Conservation (phyloP, 202 grass and related monocot genomes). For the Panicum virgatum region DNA sequence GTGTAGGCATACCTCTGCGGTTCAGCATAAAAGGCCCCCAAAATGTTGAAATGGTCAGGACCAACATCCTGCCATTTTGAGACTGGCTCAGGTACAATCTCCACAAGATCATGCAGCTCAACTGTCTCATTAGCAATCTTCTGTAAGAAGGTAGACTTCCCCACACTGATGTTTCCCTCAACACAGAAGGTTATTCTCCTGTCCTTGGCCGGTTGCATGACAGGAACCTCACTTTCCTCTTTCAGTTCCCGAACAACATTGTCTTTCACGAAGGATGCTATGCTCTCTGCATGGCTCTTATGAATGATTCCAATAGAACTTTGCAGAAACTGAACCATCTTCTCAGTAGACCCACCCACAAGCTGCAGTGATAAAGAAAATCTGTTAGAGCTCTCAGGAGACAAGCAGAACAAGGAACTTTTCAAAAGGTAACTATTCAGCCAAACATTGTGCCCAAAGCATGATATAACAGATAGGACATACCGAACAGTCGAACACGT, state of each 20-base stretch:
- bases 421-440: background rate
- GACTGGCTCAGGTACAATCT: slow-evolving; percentile 55
- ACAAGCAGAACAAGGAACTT: background rate
- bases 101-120: slow-evolving; percentile 52
- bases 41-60: slow-evolving; percentile 56
- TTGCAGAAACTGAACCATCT: slow-evolving; percentile 55
- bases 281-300: slow-evolving; percentile 58
- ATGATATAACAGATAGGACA: background rate
- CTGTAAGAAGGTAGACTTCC: slow-evolving; percentile 56
- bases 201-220: background rate
- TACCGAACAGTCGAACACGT: background rate
- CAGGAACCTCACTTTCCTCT: slow-evolving; percentile 6
- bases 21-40: slow-evolving; percentile 59
- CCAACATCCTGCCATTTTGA: slow-evolving; percentile 63
- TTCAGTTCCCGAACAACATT: slow-evolving; percentile 38
- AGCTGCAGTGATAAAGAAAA: slow-evolving; percentile 14
- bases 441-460: background rate
- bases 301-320: slow-evolving; percentile 52
- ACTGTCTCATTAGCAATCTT: slow-evolving; percentile 50
- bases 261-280: slow-evolving; percentile 52
- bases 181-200: slow-evolving; percentile 63
- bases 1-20: slow-evolving; percentile 57
- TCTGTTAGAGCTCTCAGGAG: background rate
- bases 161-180: slow-evolving; percentile 62
- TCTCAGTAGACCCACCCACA: slow-evolving; percentile 41